Conservation (phyloP, 139 green algal genomes). For the Astrephomene gubernaculifera region DNA sequence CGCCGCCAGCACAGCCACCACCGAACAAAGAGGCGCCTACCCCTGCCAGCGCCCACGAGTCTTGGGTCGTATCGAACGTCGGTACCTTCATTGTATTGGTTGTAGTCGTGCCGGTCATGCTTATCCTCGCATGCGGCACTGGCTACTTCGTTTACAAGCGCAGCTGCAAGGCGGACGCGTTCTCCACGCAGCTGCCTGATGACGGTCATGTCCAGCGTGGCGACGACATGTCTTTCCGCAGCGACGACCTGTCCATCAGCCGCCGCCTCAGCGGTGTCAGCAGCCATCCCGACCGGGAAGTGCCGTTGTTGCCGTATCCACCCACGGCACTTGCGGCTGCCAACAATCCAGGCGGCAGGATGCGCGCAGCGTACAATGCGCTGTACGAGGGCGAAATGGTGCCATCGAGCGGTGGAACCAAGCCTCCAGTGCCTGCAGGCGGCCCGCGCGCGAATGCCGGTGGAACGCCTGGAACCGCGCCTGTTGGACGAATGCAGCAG, state of each 20-base stretch:
- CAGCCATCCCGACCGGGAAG: conserved; percentile 1
- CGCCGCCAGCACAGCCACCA: neutral
- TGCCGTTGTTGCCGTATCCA: conserved; percentile 10
- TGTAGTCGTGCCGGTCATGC: neutral
- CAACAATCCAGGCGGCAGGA: neutral
- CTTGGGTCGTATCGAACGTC: conserved; percentile 11
- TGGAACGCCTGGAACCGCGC: neutral
- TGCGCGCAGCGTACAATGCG: conserved; percentile 5
- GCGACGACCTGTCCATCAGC: neutral
- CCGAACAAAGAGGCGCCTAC: neutral
- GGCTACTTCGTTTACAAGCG: conserved; percentile 10
- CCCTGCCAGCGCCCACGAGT: neutral
- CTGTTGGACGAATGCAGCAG: neutral
- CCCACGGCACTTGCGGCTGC: neutral
- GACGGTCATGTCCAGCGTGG: neutral
- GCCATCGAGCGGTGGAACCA: neutral
- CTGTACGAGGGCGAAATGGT: conserved; percentile 7
- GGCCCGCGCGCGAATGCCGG: neutral
- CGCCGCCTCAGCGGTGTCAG: conserved; percentile 16
- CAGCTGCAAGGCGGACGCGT: neutral
- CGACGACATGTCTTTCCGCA: neutral
- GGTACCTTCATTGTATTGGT: conserved; percentile 7
- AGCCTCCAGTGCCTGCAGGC: neutral
- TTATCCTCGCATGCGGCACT: conserved; percentile 13
- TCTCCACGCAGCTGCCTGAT: neutral